phyloP scores from a whole-genome alignment of 176 grass and related monocot genomes.

The Elymus sibiricus region DNA sequence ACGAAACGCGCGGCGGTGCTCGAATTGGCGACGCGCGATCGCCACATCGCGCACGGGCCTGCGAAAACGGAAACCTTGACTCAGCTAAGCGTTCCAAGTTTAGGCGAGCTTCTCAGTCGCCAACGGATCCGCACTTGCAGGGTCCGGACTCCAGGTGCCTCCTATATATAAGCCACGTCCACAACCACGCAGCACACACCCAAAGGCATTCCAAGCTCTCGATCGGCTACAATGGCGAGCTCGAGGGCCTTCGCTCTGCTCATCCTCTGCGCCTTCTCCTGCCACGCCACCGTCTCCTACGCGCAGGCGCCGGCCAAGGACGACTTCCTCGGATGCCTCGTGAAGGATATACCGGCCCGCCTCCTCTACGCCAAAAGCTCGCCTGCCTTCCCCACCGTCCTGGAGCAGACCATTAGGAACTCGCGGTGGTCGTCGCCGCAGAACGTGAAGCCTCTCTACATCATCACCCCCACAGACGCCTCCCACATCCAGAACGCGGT shows the following conservation, averaged over 20 bases:
- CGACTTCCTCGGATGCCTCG: slow-evolving; percentile 54
- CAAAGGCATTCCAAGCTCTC: background rate
- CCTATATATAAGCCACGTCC: slow-evolving; percentile 13
- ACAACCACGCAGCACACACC: background rate
- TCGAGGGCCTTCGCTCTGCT: slow-evolving; percentile 12
- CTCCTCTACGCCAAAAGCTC: slow-evolving; percentile 33
- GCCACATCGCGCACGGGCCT: background rate
- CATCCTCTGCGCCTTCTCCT: slow-evolving; percentile 17
- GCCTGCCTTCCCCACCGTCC: slow-evolving; percentile 23
- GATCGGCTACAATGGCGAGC: slow-evolving; percentile 16
- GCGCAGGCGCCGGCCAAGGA: background rate
- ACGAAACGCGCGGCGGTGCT: background rate
- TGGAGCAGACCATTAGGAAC: slow-evolving; percentile 48
- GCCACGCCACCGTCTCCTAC: background rate
- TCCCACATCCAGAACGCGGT: slow-evolving; percentile 38
- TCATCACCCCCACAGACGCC: slow-evolving; percentile 30
- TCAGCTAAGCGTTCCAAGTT: background rate
- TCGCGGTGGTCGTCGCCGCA: slow-evolving; percentile 32
- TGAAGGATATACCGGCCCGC: background rate
- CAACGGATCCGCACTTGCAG: slow-evolving; percentile 1
- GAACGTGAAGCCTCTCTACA: slow-evolving; percentile 37
- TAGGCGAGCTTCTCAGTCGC: no score
- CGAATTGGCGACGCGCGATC: background rate
- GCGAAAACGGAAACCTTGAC: slow-evolving; percentile 10
- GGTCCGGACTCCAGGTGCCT: background rate